Base-by-base conservation (phyloP, 495 filamentous ascomycete species). In the Hamigera avellanea region DNA sequence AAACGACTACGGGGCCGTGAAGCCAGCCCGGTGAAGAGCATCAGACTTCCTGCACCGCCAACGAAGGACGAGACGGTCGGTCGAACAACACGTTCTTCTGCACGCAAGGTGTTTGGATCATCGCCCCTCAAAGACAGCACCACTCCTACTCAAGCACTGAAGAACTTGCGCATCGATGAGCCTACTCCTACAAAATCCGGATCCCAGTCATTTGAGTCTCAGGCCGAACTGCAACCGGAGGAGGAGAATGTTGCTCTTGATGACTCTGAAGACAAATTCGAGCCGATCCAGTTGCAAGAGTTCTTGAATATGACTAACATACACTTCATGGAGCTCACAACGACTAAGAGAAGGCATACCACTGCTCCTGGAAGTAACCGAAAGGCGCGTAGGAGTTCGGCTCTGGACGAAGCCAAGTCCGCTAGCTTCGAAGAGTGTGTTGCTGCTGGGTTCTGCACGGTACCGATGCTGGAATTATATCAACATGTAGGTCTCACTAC, bases 261-360 rank as follows among this genome's bases (percentile, higher is more conserved):
- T 27, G 50, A 53, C 7, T 9, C 39, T 8, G 49, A 36, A 8
- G 53, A 53, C 8, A 69, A 70, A 27, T 67, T 68, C 31, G 79
- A 84, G 38, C 74, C 76, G 10, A 87, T 98, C 17, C 80, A 87
- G 34, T 66, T 98, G 2, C 83, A 93, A 48, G 81, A 94, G 26
- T 98, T 98, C 59, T 61, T 98, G 31, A 83, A 95, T 46, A 76
- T 95, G 74, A 95, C 91, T 4, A 85, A 80, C 40, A 94, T 98
- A 46, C 83, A 87, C 26, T 98, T 98, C 61, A 94, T 98, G 80
- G 93, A 98, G 49, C 69, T 95, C 18, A 81, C 72, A 1, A 95
- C 83, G 1, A 95, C 89, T 0, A 98, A 95, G 56, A 68, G 91
- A 42, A 70, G 91, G 30, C 82, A 89, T 49, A 96, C 91, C 0